Evolutionary conservation across 73 alveolate species (phyloP), one percentile per base, ranked within the genome.

Genomic region (Paramecium sonneborni): DNA sequence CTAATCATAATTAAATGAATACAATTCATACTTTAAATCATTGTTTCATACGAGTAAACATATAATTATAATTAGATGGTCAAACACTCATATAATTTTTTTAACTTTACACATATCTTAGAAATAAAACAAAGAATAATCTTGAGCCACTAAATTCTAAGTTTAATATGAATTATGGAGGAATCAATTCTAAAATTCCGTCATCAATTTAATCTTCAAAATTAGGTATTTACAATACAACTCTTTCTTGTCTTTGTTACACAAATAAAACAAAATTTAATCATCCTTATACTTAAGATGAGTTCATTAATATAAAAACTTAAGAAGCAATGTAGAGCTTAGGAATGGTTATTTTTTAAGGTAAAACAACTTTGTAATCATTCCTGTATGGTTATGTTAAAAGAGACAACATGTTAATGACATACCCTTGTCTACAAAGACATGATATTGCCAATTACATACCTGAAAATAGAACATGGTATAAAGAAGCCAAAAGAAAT

Each of bases 381-480:
- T 32, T 62, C 3, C 84, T 62, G 24, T 62, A 62, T 62, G 39
- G 48, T 2, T 62, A 62, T 26, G 24, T 62, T 5, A 26, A 62
- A 62, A 62, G 84, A 26, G 84, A 62, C 20, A 62, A 62, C 26
- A 30, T 62, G 14, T 62, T 62, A 32, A 62, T 62, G 84, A 62
- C 84, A 0, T 62, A 62, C 6, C 84, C 84, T 26, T 62, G 84
- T 6, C 20, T 62, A 62, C 9, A 62, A 62, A 62, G 84, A 26
- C 44, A 62, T 12, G 84, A 62, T 7, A 62, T 62, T 3, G 84
- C 39, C 24, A 32, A 62, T 26, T 62, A 62, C 39, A 26, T 14
- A 3, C 84, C 84, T 30, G 84, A 62, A 62, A 62, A 26, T 6
- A 62, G 84, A 62, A 2, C 84, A 14, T 62, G 84, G 84, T 62